Percentiles rank a stretch among this genome's conserved stretches.
Evolutionary conservation across 495 filamentous ascomycete genomes (phyloP).

Genomic region (Xylaria longipes): DNA sequence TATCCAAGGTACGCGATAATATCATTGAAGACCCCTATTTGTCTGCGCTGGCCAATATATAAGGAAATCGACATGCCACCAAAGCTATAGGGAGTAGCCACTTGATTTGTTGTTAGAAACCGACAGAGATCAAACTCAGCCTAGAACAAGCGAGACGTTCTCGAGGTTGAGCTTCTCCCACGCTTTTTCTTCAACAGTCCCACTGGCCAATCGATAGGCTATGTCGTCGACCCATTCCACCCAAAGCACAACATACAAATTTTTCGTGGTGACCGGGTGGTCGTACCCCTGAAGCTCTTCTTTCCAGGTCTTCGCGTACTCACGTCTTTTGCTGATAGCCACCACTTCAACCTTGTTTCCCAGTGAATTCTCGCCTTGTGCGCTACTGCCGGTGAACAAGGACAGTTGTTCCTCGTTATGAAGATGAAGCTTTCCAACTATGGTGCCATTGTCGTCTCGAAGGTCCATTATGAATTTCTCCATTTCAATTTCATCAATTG

Average conservation of each 20-base stretch:
- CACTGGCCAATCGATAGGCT: slow-evolving; percentile 1
- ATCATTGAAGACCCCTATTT: no score
- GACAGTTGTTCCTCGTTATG: background rate
- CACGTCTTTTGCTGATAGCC: slow-evolving; percentile 10
- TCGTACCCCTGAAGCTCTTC: background rate
- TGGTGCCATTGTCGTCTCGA: background rate
- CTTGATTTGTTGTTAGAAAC: no score
- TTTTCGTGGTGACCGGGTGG: background rate
- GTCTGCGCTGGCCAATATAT: no score
- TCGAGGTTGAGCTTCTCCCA: slow-evolving; percentile 3
- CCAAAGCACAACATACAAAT: slow-evolving; percentile 2
- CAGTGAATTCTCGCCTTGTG: background rate
- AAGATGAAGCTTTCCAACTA: background rate
- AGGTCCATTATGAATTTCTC: background rate
- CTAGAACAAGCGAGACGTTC: background rate
- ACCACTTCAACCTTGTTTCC: background rate
- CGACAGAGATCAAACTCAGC: slow-evolving; percentile 19
- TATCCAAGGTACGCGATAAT: no score
- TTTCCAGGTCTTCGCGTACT: slow-evolving; percentile 2
- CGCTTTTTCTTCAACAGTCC: background rate
- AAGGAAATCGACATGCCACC: no score
- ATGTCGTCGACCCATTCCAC: background rate
- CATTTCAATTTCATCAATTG: background rate
- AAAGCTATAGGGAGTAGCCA: no score
- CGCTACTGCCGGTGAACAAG: background rate